Conservation (phyloP, 1,284 basidiomycete genomes). For the Ustilago esculenta region DNA sequence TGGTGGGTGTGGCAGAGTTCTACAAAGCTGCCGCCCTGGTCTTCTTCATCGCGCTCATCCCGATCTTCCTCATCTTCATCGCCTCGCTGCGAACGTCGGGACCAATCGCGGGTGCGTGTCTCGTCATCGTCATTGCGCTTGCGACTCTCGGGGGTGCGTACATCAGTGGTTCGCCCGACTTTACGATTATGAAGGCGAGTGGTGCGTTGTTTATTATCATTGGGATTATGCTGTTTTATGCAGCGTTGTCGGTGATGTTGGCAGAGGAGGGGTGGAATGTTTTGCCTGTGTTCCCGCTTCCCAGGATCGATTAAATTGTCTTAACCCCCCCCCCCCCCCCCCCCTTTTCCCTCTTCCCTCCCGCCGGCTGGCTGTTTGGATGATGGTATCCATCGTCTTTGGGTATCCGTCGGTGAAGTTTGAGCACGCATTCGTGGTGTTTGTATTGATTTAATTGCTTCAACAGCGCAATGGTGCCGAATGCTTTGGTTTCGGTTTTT, state of each 20-base stretch:
- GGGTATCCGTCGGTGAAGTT: too few species aligned
- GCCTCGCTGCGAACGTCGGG: slow-evolving; percentile 39
- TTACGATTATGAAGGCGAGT: slow-evolving; percentile 17
- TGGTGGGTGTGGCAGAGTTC: slow-evolving; percentile 15
- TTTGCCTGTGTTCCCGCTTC: slow-evolving; percentile 50
- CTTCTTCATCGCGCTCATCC: slow-evolving; percentile 48
- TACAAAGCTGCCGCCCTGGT: slow-evolving; percentile 38
- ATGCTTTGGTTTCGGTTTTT: too few species aligned
- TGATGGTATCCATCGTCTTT: too few species aligned
- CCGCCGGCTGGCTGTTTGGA: too few species aligned
- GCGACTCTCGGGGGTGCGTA: slow-evolving; percentile 29
- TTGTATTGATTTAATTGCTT: too few species aligned
- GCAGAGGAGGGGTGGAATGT: slow-evolving; percentile 49
- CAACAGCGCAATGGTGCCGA: too few species aligned
- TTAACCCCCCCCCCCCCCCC: too few species aligned
- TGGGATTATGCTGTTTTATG: slow-evolving; percentile 40
- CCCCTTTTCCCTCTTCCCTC: too few species aligned
- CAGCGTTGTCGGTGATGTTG: slow-evolving; percentile 40
- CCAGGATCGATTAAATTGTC: slow-evolving; percentile 35
- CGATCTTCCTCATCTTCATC: slow-evolving; percentile 50
- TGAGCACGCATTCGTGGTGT: too few species aligned
- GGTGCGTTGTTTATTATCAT: slow-evolving; percentile 50
- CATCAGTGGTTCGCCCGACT: slow-evolving; percentile 20
- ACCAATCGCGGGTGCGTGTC: slow-evolving; percentile 24
- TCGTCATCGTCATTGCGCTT: slow-evolving; percentile 45